phyloP scores from a whole-genome alignment of 2,329 filamentous ascomycete genomes.

The Plenodomus tracheiphilus region DNA sequence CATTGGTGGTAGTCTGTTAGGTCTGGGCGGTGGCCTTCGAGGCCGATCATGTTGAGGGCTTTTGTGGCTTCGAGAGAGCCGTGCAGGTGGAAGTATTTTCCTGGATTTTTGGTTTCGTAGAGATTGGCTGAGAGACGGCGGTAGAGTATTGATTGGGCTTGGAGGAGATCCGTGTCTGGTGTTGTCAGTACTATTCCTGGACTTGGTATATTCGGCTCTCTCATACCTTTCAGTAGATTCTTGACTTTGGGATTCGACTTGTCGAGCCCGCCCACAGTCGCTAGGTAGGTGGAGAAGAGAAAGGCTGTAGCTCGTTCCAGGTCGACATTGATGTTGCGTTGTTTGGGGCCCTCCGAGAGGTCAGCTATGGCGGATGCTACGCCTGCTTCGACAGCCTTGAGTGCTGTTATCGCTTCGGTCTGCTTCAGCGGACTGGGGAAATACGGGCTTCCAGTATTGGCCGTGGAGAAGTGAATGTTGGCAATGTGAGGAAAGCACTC shows the following conservation, averaged over 20 bases:
- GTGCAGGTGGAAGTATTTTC: slow-evolving; percentile 75
- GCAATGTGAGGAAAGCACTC: slow-evolving; percentile 38
- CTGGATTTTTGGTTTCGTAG: slow-evolving; percentile 67
- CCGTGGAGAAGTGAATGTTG: slow-evolving; percentile 38
- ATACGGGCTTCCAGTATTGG: slow-evolving; percentile 45
- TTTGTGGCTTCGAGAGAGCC: slow-evolving; percentile 73
- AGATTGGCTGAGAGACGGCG: slow-evolving; percentile 73
- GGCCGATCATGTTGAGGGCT: slow-evolving; percentile 70
- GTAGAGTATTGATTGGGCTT: slow-evolving; percentile 72
- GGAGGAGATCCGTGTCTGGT: slow-evolving; percentile 71
- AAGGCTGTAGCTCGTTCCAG: slow-evolving; percentile 60
- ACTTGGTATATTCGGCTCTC: neutral
- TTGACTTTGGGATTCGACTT: slow-evolving; percentile 51
- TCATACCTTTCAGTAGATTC: slow-evolving; percentile 48
- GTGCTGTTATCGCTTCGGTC: slow-evolving; percentile 56
- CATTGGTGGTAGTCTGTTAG: slow-evolving; percentile 54
- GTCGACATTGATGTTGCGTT: slow-evolving; percentile 54
- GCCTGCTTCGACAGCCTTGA: slow-evolving; percentile 64
- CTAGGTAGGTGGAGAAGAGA: slow-evolving; percentile 62
- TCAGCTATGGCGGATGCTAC: slow-evolving; percentile 64
- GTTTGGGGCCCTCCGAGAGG: slow-evolving; percentile 52
- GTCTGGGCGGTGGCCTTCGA: slow-evolving; percentile 64
- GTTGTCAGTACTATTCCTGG: slow-evolving; percentile 9
- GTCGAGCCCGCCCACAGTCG: slow-evolving; percentile 57
- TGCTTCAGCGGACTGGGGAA: slow-evolving; percentile 55